Evolutionary conservation across 2,329 filamentous ascomycete genomes (phyloP), one percentile per base, ranked within the genome.

Genomic region (Sphaerulina populicola): DNA sequence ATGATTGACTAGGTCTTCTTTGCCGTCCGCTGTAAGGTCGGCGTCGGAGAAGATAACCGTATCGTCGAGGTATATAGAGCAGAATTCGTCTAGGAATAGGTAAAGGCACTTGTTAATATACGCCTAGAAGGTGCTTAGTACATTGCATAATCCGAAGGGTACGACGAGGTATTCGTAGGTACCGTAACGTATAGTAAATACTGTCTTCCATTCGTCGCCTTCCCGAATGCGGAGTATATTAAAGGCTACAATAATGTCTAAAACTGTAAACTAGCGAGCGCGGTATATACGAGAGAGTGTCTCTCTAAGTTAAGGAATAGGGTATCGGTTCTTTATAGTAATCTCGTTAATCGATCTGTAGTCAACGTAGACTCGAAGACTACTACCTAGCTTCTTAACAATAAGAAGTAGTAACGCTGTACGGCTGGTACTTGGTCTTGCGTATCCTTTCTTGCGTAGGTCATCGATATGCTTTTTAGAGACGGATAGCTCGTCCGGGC

Each of bases 291-390:
- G 11, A 40, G 66, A 48, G 14, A 58, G 52, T 30, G 60, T 48
- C 48, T 68, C 51, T 6, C n/a, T 53, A 33, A 68, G 62, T 43
- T 67, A 41, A 10, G 47, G 57, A 40, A 67, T 44, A 21, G 52
- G 46, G 40, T 62, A 63, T 65, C 56, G 8, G 7, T 18, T 47
- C 42, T 68, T 68, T 21, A 61, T 53, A 8, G 38, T 66, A 15
- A 65, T 52, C 0, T 41, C 48, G 43, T 68, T 68, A 8, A 68
- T 44, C 14, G 33, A 27, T 38, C 40, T 11, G 40, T 65, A 68
- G 43, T 68, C 42, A 12, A 67, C 41, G 54, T 52, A 65, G 14
- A 66, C 44, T 11, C 49, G 40, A 36, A 66, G 49, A 3, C 48
- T 31, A n/a, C 49, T 30, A 29, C 36, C 30, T 27, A 35, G 43